Conservation (phyloP, 352 stramenopile species). For the Phytophthora quininea region DNA sequence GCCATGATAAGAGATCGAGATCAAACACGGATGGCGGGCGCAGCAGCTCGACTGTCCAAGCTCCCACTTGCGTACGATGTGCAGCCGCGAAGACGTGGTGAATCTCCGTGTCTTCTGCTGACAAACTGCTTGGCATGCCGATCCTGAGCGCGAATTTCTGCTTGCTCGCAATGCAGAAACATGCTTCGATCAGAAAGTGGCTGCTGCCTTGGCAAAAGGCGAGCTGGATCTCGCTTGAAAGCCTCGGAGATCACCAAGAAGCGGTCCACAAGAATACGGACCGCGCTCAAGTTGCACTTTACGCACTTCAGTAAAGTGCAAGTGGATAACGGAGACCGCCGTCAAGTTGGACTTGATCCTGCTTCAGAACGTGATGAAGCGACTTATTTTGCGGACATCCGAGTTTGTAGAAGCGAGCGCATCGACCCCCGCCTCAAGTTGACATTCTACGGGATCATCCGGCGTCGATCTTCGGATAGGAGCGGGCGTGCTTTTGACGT, state of each 20-base stretch:
- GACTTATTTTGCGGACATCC: constrained; percentile 12
- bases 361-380: background rate
- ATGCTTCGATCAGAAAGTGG: background rate
- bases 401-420: constrained; percentile 20
- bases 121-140: background rate
- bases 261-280: constrained; percentile 14
- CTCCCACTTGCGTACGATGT: constrained; percentile 1
- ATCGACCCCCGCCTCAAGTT: constrained; percentile 31
- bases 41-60: background rate
- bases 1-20: background rate
- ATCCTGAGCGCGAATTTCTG: background rate
- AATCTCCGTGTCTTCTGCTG: background rate
- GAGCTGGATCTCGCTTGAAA: constrained; percentile 12
- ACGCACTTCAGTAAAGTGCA: background rate
- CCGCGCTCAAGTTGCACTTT: background rate
- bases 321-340: background rate
- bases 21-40: background rate
- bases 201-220: background rate
- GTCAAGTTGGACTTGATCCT: too few species aligned
- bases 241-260: constrained; percentile 34
- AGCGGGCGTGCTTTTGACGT: background rate
- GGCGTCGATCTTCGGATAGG: background rate
- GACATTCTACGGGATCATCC: background rate
- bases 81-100: background rate
- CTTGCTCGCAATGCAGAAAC: background rate